Conservation (phyloP, 257 asterid species). For the Pogostemon cablin region DNA sequence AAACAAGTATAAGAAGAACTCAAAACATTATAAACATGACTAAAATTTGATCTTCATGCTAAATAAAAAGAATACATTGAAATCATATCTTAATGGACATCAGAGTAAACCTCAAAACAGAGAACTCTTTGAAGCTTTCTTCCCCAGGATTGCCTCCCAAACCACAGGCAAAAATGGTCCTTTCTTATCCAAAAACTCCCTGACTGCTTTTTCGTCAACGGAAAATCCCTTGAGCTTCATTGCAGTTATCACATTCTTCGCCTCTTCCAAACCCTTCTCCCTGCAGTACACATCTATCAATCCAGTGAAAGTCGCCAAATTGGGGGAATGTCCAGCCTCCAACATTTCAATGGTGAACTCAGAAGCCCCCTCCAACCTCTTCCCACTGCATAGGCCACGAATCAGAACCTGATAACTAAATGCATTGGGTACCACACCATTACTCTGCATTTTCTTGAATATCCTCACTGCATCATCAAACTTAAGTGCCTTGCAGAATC, state of each 20-base stretch:
- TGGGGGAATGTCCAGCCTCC: conserved; percentile 75
- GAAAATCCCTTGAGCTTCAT: conserved; percentile 68
- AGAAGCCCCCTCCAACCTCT: conserved; percentile 63
- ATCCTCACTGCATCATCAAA: conserved; percentile 69
- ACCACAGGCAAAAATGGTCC: conserved; percentile 79
- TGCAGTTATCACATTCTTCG: conserved; percentile 45
- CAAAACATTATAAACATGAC: background rate
- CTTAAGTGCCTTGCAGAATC: conserved; percentile 81
- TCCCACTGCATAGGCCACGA: conserved; percentile 58
- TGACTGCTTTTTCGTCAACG: conserved; percentile 62
- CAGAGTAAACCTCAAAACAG: conserved; percentile 37
- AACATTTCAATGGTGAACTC: conserved; percentile 61
- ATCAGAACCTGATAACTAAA: conserved; percentile 62
- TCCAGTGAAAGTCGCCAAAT: conserved; percentile 57
- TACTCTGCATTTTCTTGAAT: conserved; percentile 75
- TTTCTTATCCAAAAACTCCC: conserved; percentile 75
- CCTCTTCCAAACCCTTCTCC: conserved; percentile 75
- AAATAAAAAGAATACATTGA: conserved; percentile 14
- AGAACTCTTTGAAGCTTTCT: conserved; percentile 57
- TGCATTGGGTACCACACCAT: conserved; percentile 66
- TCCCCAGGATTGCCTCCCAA: conserved; percentile 90
- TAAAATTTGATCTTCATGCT: conserved; percentile 11
- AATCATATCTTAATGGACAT: background rate
- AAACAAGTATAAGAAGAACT: conserved; percentile 11
- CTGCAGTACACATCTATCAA: conserved; percentile 66